Conservation (phyloP, 768 basidiomycete genomes). For the Amanita jacksonii region DNA sequence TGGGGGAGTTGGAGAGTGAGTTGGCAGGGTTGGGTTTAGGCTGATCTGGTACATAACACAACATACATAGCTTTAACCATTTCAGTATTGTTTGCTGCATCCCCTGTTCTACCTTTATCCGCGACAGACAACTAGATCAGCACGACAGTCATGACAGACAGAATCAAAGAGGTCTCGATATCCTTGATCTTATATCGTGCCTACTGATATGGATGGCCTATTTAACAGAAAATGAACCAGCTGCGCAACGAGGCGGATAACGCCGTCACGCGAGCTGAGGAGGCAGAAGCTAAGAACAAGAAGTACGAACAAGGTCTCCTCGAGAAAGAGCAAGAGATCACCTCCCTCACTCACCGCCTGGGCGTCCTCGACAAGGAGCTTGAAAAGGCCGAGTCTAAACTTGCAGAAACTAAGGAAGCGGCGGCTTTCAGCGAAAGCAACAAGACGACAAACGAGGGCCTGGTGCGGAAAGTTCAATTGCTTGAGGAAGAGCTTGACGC, state of each 20-base stretch:
- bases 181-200: background rate
- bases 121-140: conserved; percentile 12
- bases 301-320: conserved; percentile 61
- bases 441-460: conserved; percentile 62
- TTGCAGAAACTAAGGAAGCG: conserved; percentile 54
- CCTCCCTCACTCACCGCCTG: conserved; percentile 68
- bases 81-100: too few species aligned
- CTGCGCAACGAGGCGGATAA: conserved; percentile 82
- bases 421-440: conserved; percentile 61
- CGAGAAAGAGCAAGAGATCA: conserved; percentile 78
- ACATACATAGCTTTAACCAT: conserved; percentile 1
- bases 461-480: conserved; percentile 78
- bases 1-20: conserved; percentile 17
- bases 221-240: conserved; percentile 54
- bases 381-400: conserved; percentile 58
- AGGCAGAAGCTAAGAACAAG: conserved; percentile 80
- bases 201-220: conserved; percentile 1
- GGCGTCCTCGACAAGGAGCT: conserved; percentile 54
- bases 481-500: conserved; percentile 93
- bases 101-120: background rate
- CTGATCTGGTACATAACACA: conserved; percentile 6
- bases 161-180: conserved; percentile 37
- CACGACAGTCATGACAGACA: conserved; percentile 38
- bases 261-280: conserved; percentile 76
- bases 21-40: conserved; percentile 3